A percentile compares a stretch with the other conserved stretches of the same genome.
phyloP scores from a whole-genome alignment of 352 stramenopile species.

The Peronospora belbahrii region DNA sequence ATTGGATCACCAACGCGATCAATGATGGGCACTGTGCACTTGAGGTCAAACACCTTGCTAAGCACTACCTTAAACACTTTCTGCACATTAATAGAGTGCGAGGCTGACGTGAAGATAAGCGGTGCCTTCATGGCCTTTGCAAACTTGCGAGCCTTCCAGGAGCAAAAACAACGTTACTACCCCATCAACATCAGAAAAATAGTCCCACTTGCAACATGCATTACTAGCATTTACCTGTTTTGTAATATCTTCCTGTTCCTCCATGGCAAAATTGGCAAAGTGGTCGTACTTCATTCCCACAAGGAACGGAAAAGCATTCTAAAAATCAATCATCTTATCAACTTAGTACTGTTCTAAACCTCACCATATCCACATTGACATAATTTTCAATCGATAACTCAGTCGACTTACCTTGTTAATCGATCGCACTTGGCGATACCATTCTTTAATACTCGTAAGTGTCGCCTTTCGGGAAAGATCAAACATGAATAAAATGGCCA shows the following conservation, averaged over 20 bases:
- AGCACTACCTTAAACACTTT: conserved; percentile 94
- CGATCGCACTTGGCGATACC: conserved; percentile 86
- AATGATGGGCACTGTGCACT: conserved; percentile 90
- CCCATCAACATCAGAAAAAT: not conserved
- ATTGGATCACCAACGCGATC: conserved; percentile 89
- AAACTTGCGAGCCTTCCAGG: conserved; percentile 85
- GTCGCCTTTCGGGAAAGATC: conserved; percentile 89
- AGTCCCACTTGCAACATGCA: not conserved
- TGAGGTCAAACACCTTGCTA: conserved; percentile 91
- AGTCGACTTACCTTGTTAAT: conserved; percentile 89
- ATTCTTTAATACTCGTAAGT: conserved; percentile 90
- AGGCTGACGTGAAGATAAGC: conserved; percentile 90
- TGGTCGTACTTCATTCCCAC: conserved; percentile 94
- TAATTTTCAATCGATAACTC: too few relatives aligned
- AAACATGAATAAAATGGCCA: conserved; percentile 95
- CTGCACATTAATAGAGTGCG: conserved; percentile 93
- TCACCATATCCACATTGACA: too few relatives aligned
- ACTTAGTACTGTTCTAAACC: too few relatives aligned
- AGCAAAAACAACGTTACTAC: not conserved
- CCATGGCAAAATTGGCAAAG: conserved; percentile 83
- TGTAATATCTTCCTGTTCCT: conserved; percentile 92
- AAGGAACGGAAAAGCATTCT: conserved; percentile 90
- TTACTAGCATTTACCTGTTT: conserved; percentile 64
- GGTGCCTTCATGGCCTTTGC: conserved; percentile 92
- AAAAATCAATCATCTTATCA: too few relatives aligned